Evolutionary conservation across 345 rosid species (phyloP).

Genomic region (Mangifera indica): DNA sequence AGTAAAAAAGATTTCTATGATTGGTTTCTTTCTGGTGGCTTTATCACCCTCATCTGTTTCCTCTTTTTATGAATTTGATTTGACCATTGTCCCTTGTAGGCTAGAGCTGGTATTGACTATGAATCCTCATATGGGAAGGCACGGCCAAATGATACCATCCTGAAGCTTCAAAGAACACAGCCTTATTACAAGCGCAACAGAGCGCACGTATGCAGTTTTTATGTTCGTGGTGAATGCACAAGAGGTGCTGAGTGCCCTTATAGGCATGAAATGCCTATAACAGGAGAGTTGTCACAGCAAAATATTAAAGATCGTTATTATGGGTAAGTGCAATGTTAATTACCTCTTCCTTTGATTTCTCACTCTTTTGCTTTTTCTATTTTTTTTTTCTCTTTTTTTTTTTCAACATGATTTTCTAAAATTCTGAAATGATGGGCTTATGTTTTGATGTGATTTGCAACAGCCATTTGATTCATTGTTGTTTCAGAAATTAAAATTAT

Average conservation of each 20-base stretch:
- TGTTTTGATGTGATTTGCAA: background rate
- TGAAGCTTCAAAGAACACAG: constrained; percentile 91
- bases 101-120: constrained; percentile 94
- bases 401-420: background rate
- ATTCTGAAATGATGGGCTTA: background rate
- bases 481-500: too few species aligned
- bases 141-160: constrained; percentile 78
- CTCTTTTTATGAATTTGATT: background rate
- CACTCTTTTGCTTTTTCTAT: too few species aligned
- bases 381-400: background rate
- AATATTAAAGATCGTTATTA: constrained; percentile 96
- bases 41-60: background rate
- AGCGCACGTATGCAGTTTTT: constrained; percentile 98
- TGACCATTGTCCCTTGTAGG: constrained; percentile 43
- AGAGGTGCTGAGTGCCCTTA: constrained; percentile 97
- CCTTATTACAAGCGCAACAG: constrained; percentile 90
- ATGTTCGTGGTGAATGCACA: constrained; percentile 87
- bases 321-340: constrained; percentile 50
- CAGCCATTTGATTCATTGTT: too few species aligned
- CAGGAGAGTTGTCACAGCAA: constrained; percentile 95
- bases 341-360: background rate
- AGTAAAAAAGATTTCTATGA: background rate
- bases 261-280: constrained; percentile 93
- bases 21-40: constrained; percentile 5
- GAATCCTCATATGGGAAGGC: constrained; percentile 92